Evolutionary conservation across 768 basidiomycete species (phyloP).

Genomic region (Daedaleopsis nitida): DNA sequence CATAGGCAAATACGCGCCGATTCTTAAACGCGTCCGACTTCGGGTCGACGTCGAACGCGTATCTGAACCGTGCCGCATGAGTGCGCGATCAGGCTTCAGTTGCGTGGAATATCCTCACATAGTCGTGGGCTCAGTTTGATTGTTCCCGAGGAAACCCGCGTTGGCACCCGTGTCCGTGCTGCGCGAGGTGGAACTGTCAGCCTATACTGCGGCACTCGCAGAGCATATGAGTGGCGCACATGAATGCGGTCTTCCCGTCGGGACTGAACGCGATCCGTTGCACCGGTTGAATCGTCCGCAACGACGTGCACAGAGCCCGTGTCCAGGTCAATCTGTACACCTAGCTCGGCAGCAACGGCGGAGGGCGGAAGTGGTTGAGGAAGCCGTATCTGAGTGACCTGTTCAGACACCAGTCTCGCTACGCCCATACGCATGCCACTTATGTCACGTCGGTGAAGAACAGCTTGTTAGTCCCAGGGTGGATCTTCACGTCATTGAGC

Average conservation of each 20-base stretch:
- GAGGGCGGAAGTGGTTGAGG: constrained; percentile 64
- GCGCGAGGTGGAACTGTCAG: constrained; percentile 16
- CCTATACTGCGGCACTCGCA: not conserved
- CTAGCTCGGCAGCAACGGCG: constrained; percentile 68
- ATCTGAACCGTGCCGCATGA: constrained; percentile 39
- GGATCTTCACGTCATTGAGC: constrained; percentile 75
- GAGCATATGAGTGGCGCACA: constrained; percentile 40
- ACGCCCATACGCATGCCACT: constrained; percentile 19
- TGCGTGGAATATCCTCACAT: constrained; percentile 48
- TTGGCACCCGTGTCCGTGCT: constrained; percentile 56
- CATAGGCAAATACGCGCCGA: constrained; percentile 67
- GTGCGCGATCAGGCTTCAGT: not conserved
- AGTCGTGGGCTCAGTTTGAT: constrained; percentile 64
- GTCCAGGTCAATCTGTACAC: constrained; percentile 76
- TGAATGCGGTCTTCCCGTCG: constrained; percentile 65
- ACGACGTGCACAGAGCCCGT: constrained; percentile 69
- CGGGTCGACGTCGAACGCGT: constrained; percentile 68
- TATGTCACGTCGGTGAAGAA: constrained; percentile 78
- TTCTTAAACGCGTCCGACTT: constrained; percentile 55
- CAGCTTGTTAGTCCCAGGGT: constrained; percentile 62
- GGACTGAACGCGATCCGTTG: constrained; percentile 74
- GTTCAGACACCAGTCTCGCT: not conserved
- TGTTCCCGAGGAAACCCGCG: constrained; percentile 48
- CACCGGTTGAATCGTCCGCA: constrained; percentile 72
- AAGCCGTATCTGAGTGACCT: constrained; percentile 55